Evolutionary conservation across 805 yeast species (phyloP).

Genomic region (Tanozyma kutaoensis): DNA sequence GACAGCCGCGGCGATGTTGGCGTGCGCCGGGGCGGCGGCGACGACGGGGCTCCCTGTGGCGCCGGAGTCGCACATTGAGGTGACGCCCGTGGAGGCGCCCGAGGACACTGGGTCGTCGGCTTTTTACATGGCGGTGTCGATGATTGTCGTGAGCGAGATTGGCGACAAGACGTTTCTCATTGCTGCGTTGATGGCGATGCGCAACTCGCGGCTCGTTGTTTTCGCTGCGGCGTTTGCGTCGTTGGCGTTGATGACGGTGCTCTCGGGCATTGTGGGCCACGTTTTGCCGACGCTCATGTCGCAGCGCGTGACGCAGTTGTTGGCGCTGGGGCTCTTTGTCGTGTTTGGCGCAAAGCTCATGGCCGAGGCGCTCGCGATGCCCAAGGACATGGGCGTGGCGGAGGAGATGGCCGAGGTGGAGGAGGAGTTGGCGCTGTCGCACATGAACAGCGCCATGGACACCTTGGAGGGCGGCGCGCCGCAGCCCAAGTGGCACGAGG

Average conservation of each 20-base stretch:
- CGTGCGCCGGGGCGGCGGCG: no score
- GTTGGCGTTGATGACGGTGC: slow-evolving; percentile 77
- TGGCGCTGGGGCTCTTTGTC: slow-evolving; percentile 72
- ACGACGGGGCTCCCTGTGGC: no score
- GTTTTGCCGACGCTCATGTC: slow-evolving; percentile 78
- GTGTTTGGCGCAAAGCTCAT: slow-evolving; percentile 71
- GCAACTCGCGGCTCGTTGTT: slow-evolving; percentile 71
- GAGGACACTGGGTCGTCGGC: background rate
- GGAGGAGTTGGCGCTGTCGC: slow-evolving; percentile 67
- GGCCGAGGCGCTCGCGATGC: slow-evolving; percentile 73
- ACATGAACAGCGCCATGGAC: slow-evolving; percentile 36
- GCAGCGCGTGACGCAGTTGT: slow-evolving; percentile 61
- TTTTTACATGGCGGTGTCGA: slow-evolving; percentile 68
- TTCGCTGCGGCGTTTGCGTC: slow-evolving; percentile 81
- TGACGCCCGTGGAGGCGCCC: background rate
- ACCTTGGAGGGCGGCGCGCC: slow-evolving; percentile 42
- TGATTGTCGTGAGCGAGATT: slow-evolving; percentile 92
- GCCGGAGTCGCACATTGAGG: background rate
- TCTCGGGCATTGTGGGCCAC: slow-evolving; percentile 87
- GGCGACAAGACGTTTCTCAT: slow-evolving; percentile 96
- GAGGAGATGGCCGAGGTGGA: slow-evolving; percentile 97
- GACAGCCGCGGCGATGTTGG: no score
- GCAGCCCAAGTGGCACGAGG: no score
- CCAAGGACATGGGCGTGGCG: slow-evolving; percentile 73
- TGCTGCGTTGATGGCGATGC: slow-evolving; percentile 98